These are phyloP conservation scores for Hortaea sp. DNA, from an alignment of 2,329 filamentous ascomycete species.

Conservation along the genomic window DNA sequence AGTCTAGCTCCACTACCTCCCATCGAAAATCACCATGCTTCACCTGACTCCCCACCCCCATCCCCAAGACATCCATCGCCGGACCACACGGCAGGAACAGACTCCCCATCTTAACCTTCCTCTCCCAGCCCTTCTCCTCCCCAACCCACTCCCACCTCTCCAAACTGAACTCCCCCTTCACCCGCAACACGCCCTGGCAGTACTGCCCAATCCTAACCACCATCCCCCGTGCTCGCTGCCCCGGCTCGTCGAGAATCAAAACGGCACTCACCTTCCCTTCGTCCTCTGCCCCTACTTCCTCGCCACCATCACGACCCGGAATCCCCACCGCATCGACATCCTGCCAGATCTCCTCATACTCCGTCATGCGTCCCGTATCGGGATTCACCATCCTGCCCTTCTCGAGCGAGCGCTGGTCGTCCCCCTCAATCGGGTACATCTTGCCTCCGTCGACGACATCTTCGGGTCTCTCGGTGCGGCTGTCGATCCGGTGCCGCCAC, in stretches of 20 bases:
- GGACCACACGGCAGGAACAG: slow-evolving; percentile 31
- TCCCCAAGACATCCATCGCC: slow-evolving; percentile 22
- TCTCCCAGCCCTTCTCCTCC: slow-evolving; percentile 22
- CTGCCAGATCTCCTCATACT: slow-evolving; percentile 40
- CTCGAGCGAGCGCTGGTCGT: slow-evolving; percentile 36
- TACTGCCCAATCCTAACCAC: slow-evolving; percentile 45
- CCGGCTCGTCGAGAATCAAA: slow-evolving; percentile 17
- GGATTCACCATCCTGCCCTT: slow-evolving; percentile 52
- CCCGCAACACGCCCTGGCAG: slow-evolving; percentile 47
- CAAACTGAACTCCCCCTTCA: slow-evolving; percentile 32
- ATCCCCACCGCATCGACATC: slow-evolving; percentile 22
- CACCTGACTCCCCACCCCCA: slow-evolving; percentile 24
- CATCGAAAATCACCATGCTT: slow-evolving; percentile 26
- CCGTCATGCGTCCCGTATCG: slow-evolving; percentile 37
- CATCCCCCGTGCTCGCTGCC: slow-evolving; percentile 34
- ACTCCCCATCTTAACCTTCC: slow-evolving; percentile 29
- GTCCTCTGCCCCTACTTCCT: neutral
- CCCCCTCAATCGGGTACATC: slow-evolving; percentile 38
- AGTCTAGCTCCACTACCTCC: slow-evolving; percentile 27
- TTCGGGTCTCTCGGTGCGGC: slow-evolving; percentile 32
- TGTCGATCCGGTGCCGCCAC: slow-evolving; percentile 55
- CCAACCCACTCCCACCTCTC: slow-evolving; percentile 46
- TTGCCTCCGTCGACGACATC: slow-evolving; percentile 45
- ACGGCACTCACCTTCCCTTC: slow-evolving; percentile 4
- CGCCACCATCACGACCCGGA: neutral